These are phyloP conservation scores for Carex cristatella DNA, from an alignment of 176 grass and related monocot species.

Conservation along the genomic window DNA sequence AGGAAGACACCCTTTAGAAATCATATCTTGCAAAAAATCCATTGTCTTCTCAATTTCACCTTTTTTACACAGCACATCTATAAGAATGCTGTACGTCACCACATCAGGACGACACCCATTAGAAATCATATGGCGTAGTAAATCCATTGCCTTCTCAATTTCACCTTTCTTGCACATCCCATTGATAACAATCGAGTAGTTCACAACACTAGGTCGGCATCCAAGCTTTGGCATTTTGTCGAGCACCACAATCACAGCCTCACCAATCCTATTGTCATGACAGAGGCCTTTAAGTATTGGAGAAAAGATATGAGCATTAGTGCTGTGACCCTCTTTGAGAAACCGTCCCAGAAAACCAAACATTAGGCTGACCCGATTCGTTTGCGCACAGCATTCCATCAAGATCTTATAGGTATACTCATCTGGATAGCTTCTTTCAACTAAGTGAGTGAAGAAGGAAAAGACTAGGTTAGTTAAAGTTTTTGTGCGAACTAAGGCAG, in stretches of 20 bases:
- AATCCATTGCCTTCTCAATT: not conserved
- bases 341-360: not conserved
- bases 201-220: not conserved
- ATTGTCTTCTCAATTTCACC: not conserved
- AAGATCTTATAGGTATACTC: not conserved
- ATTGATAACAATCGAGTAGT: not conserved
- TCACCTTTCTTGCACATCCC: slow-evolving; percentile 1
- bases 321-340: not conserved
- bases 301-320: not conserved
- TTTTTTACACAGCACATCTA: slow-evolving; percentile 6
- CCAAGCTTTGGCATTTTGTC: slow-evolving; percentile 1
- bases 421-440: not conserved
- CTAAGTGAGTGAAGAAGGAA: too few relatives aligned
- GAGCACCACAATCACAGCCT: not conserved
- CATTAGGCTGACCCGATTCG: not conserved
- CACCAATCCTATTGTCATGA: not conserved
- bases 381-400: not conserved
- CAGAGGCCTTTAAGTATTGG: slow-evolving; percentile 4
- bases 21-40: not conserved
- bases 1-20: not conserved
- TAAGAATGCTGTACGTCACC: slow-evolving; percentile 1
- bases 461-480: too few relatives aligned
- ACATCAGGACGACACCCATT: not conserved
- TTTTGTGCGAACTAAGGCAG: too few relatives aligned
- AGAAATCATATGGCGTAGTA: not conserved